A percentile compares a stretch with the other conserved stretches of the same genome.
phyloP scores from a whole-genome alignment of 306 rosid genomes.

The Cyamopsis tetragonoloba region DNA sequence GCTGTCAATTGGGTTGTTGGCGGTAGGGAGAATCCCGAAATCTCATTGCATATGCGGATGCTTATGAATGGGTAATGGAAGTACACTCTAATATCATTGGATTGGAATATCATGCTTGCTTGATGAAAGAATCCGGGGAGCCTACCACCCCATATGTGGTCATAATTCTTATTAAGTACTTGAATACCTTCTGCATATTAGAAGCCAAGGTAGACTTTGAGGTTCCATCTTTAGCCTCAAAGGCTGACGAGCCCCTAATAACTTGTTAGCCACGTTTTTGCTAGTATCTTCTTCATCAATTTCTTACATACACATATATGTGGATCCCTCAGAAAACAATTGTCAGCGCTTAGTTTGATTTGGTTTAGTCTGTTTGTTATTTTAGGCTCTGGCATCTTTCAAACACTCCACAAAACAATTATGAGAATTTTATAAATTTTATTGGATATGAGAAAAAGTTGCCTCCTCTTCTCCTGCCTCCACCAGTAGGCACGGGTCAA shows the following conservation, averaged over 20 bases:
- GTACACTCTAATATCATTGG: slow-evolving; percentile 4
- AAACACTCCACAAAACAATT: neutral
- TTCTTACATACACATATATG: neutral
- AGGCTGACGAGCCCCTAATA: neutral
- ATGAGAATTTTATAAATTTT: neutral
- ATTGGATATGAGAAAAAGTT: neutral
- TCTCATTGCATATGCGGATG: slow-evolving; percentile 94
- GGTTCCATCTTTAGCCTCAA: neutral
- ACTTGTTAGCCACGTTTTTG: neutral
- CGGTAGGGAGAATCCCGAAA: slow-evolving; percentile 72
- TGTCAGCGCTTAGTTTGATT: neutral
- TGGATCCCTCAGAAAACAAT: neutral
- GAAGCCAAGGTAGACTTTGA: neutral
- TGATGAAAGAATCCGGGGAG: slow-evolving; percentile 11
- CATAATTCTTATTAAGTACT: neutral
- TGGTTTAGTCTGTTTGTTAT: neutral
- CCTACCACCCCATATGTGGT: neutral
- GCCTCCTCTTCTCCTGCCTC: neutral
- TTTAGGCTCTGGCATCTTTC: neutral
- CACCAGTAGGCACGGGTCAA: too few relatives aligned
- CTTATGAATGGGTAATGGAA: slow-evolving; percentile 69
- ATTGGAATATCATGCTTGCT: slow-evolving; percentile 1
- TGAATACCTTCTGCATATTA: neutral
- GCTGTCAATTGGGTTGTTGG: slow-evolving; percentile 80
- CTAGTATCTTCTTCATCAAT: neutral